phyloP scores from a whole-genome alignment of 306 rosid genomes.

The Lathyrus aphaca region DNA sequence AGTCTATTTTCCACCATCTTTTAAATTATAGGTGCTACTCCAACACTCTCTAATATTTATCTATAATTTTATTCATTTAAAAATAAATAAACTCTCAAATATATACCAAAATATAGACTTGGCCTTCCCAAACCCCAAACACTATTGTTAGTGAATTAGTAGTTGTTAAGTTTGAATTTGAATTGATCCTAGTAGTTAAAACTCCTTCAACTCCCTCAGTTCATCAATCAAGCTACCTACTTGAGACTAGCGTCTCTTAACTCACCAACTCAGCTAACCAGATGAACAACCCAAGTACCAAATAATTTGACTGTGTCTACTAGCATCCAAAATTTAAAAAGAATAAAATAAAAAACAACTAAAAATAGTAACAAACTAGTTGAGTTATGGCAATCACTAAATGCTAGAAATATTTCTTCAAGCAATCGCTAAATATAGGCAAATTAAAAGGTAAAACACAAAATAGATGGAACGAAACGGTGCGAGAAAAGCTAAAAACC shows the following conservation, averaged over 20 bases:
- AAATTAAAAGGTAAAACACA: neutral
- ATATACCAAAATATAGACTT: neutral
- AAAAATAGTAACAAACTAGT: neutral
- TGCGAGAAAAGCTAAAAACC: slow-evolving; percentile 32
- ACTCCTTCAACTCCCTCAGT: neutral
- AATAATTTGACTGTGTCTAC: neutral
- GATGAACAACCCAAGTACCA: neutral
- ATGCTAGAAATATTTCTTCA: neutral
- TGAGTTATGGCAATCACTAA: neutral
- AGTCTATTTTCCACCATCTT: too few species aligned
- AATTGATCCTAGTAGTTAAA: neutral
- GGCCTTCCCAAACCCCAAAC: neutral
- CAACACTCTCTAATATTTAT: too few species aligned
- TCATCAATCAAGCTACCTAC: neutral
- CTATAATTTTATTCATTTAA: too few species aligned
- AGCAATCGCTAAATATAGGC: neutral
- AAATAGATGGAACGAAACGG: neutral
- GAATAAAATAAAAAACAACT: neutral
- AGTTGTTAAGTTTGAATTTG: neutral
- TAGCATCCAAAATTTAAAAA: neutral
- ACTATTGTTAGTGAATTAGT: too few species aligned
- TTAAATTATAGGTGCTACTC: too few species aligned
- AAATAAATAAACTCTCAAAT: neutral
- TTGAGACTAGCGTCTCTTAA: neutral
- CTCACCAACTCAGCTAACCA: neutral